Conservation (phyloP, 176 grass and related monocot genomes). For the Poa annua region DNA sequence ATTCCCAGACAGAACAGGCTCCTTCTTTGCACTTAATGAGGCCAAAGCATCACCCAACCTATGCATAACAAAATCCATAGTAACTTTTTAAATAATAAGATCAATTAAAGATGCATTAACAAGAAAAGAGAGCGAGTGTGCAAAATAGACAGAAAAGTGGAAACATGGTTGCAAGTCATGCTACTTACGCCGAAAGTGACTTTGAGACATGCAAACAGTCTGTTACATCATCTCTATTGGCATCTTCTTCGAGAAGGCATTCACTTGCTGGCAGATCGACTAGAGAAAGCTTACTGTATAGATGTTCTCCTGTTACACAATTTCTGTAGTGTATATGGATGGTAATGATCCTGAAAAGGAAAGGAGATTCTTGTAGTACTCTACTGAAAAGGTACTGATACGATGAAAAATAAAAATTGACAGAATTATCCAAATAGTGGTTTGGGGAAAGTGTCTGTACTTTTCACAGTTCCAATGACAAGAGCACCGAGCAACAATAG, state of each 20-base stretch:
- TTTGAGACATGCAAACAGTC: slow-evolving; percentile 94
- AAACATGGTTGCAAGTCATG: slow-evolving; percentile 1
- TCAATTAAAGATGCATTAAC: slow-evolving; percentile 23
- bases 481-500: slow-evolving; percentile 9
- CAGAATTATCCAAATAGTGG: slow-evolving; percentile 12
- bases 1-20: slow-evolving; percentile 75
- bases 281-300: slow-evolving; percentile 92
- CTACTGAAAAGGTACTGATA: slow-evolving; percentile 16
- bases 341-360: slow-evolving; percentile 82
- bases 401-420: not conserved
- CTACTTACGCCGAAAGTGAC: slow-evolving; percentile 96
- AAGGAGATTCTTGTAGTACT: slow-evolving; percentile 36
- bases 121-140: slow-evolving; percentile 7
- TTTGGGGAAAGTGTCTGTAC: not conserved
- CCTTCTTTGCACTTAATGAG: slow-evolving; percentile 89
- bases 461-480: not conserved
- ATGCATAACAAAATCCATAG: slow-evolving; percentile 34
- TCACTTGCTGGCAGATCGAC: slow-evolving; percentile 97
- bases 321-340: slow-evolving; percentile 97
- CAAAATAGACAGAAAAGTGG: slow-evolving; percentile 19
- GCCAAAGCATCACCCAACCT: slow-evolving; percentile 95
- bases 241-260: slow-evolving; percentile 76
- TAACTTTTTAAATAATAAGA: slow-evolving; percentile 36
- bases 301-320: slow-evolving; percentile 74
- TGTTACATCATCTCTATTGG: slow-evolving; percentile 79